Evolutionary conservation across 2,329 filamentous ascomycete genomes (phyloP).

Genomic region (Pseudocercospora macadamiae): DNA sequence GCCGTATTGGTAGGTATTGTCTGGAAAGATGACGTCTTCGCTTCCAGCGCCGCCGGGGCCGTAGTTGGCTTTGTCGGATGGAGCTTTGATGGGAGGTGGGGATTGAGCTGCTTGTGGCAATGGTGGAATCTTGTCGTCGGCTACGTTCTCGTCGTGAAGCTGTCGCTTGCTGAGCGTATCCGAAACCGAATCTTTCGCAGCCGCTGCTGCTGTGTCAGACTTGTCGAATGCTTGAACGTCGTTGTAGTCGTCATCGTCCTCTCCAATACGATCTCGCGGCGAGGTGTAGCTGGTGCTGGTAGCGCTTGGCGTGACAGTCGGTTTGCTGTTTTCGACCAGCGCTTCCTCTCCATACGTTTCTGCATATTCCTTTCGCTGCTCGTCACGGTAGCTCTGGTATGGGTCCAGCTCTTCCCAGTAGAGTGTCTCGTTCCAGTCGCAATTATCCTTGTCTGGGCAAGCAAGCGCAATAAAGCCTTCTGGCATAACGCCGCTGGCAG

Average conservation of each 20-base stretch:
- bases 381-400: slow-evolving; percentile 27
- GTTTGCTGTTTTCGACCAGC: slow-evolving; percentile 15
- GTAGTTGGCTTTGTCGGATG: not conserved
- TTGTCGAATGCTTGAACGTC: not conserved
- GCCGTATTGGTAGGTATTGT: slow-evolving; percentile 1
- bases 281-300: too few relatives aligned
- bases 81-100: not conserved
- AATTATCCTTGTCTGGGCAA: slow-evolving; percentile 47
- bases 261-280: too few relatives aligned
- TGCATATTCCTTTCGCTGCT: slow-evolving; percentile 23
- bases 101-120: slow-evolving; percentile 1
- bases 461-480: slow-evolving; percentile 50
- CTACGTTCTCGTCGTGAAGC: slow-evolving; percentile 10
- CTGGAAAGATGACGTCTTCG: slow-evolving; percentile 3
- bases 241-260: not conserved
- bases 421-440: slow-evolving; percentile 47
- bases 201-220: not conserved
- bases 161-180: slow-evolving; percentile 20
- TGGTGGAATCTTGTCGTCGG: slow-evolving; percentile 1
- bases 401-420: slow-evolving; percentile 49
- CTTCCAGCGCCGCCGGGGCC: not conserved
- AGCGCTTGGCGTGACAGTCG: not conserved
- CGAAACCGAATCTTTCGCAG: not conserved
- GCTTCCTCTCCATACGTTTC: slow-evolving; percentile 23
- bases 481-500: slow-evolving; percentile 58